These are phyloP conservation scores for Diaporthe eres DNA, from an alignment of 2,329 filamentous ascomycete species.

Conservation along the genomic window DNA sequence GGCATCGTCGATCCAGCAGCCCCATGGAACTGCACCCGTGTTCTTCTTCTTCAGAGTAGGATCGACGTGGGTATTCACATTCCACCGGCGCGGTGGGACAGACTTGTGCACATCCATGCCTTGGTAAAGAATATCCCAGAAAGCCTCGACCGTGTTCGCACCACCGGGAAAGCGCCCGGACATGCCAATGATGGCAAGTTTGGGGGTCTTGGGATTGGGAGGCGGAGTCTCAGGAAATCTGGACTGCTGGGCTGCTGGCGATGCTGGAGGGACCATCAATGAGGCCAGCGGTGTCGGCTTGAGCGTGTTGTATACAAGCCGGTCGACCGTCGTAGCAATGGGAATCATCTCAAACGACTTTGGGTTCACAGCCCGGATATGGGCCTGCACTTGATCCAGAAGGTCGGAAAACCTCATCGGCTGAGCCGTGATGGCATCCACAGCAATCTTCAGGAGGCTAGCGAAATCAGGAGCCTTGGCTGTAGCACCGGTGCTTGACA, in stretches of 20 bases:
- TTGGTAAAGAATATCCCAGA: conserved; percentile 44
- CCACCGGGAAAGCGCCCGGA: conserved; percentile 31
- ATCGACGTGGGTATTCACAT: conserved; percentile 77
- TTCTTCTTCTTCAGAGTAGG: conserved; percentile 66
- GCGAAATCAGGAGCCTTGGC: neutral
- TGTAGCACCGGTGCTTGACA: neutral
- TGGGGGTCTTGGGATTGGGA: conserved; percentile 54
- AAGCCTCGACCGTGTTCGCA: conserved; percentile 39
- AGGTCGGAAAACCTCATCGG: conserved; percentile 3
- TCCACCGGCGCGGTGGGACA: conserved; percentile 30
- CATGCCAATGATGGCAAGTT: conserved; percentile 89
- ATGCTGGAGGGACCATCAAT: neutral
- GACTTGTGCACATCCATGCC: conserved; percentile 42
- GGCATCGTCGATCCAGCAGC: conserved; percentile 31
- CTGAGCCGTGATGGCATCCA: conserved; percentile 11
- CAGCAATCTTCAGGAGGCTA: neutral
- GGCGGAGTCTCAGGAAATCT: neutral
- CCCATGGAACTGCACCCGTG: conserved; percentile 76
- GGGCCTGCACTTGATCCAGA: neutral
- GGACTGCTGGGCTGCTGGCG: neutral
- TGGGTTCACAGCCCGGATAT: neutral
- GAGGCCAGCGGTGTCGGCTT: neutral
- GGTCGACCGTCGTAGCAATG: conserved; percentile 5
- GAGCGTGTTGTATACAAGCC: neutral
- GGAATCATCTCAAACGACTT: conserved; percentile 12